Conservation (phyloP, 352 stramenopile genomes). For the Phytophthora pluvialis region DNA sequence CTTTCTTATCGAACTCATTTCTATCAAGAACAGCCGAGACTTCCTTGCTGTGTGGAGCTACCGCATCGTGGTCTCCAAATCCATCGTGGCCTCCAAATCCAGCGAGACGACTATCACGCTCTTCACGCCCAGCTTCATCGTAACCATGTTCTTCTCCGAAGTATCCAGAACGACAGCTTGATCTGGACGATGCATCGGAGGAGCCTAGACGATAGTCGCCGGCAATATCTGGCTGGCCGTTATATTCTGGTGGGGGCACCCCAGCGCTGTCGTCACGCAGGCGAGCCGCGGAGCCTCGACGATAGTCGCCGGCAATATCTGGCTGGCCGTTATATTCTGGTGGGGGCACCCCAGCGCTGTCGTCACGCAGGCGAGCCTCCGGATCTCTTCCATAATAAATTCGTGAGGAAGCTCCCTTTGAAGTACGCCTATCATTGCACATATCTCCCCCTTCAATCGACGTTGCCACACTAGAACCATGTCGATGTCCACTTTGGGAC, state of each 20-base stretch:
- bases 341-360: not conserved
- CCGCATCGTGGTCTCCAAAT: not conserved
- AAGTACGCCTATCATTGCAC: not conserved
- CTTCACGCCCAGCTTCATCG: constrained; percentile 13
- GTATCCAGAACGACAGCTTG: constrained; percentile 3
- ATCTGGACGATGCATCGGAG: constrained; percentile 8
- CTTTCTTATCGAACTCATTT: not conserved
- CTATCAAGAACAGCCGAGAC: not conserved
- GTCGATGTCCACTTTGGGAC: not conserved
- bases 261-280: not conserved
- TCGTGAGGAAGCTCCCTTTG: not conserved
- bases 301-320: not conserved
- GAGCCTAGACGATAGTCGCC: not conserved
- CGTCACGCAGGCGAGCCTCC: not conserved
- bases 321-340: not conserved
- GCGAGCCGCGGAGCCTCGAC: not conserved
- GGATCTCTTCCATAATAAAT: not conserved
- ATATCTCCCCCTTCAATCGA: not conserved
- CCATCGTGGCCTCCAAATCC: not conserved
- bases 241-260: not conserved
- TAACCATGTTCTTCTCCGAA: not conserved
- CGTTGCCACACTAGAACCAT: not conserved
- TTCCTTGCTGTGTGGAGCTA: not conserved
- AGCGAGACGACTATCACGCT: not conserved
- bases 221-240: not conserved